Base-by-base conservation (phyloP, 768 basidiomycete genomes). In the Boletus edulis region DNA sequence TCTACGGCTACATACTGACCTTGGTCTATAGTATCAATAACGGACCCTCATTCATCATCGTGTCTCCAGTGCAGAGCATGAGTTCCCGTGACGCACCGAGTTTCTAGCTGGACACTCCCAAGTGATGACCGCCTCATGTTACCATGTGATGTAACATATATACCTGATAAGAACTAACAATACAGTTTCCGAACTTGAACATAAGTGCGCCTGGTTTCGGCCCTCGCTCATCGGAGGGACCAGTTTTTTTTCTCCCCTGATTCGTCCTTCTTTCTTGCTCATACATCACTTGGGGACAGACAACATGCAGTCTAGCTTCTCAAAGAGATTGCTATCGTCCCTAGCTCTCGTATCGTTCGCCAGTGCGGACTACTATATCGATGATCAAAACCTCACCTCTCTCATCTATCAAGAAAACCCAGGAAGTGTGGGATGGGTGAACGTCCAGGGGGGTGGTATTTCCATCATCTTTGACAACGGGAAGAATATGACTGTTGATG, bases 321-420 rank as follows among this genome's bases (percentile, higher is more conserved):
- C 42, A 20, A 49, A 29, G 24, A 45, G 22, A 27, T 22, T 60
- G 39, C 14, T 60, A 17, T 37, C 27, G 27, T 27, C 42, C 7
- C 42, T 39, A 6, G 55, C 39, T 38, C 29, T 60, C 15, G 29
- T 22, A 29, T 51, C 52, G 18, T 43, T 51, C 14, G 47, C 42
- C 20, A 55, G 29, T 27, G 61, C 55, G 41, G 55, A 60, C 32
- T 61, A 61, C 32, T 52, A 42, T 18, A 58, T 62, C 20, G 62
- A 62, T 32, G 62, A 62, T n/a, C 57, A 59, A 44, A 60, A 60
- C 37, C 37, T 15, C 15, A 56, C 62, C 13, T 50, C 50, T 32
- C 62, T 57, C 14, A 3, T 46, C 7, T 63, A 49, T 29, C 52
- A 57, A 17, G 49, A 54, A 38, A 62, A 49, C 34, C 48, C 62